A percentile compares a stretch with the other conserved stretches of the same genome.
Evolutionary conservation across 208 protist genomes (phyloP).

Genomic region (Histomonas meleagridis): DNA sequence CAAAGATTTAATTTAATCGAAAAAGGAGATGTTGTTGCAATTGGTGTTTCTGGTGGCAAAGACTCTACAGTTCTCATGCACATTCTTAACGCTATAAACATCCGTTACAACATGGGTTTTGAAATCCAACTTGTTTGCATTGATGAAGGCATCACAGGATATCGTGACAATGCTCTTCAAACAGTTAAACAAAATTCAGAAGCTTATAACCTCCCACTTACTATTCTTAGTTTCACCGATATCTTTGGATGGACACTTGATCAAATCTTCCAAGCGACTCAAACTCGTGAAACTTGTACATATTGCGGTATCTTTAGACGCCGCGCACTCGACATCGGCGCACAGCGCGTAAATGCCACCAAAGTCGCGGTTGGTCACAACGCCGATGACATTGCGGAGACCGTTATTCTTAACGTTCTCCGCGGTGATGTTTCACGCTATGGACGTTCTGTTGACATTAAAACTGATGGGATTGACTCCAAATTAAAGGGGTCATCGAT

Average conservation of each 20-base stretch:
- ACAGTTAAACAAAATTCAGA: conserved; percentile 40
- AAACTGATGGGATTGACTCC: conserved; percentile 35
- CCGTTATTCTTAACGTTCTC: conserved; percentile 52
- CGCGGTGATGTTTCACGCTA: conserved; percentile 41
- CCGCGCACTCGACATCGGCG: conserved; percentile 44
- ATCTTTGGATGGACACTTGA: conserved; percentile 51
- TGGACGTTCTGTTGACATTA: conserved; percentile 40
- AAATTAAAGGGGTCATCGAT: background rate
- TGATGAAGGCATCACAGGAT: conserved; percentile 56
- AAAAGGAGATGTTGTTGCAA: conserved; percentile 40
- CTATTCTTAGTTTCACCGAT: conserved; percentile 50
- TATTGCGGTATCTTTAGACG: conserved; percentile 54
- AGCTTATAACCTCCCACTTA: conserved; percentile 46
- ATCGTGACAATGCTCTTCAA: conserved; percentile 51
- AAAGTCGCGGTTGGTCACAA: conserved; percentile 54
- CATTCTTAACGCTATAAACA: conserved; percentile 45
- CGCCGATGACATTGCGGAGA: conserved; percentile 56
- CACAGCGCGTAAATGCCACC: conserved; percentile 39
- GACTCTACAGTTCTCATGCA: conserved; percentile 48
- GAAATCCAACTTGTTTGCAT: conserved; percentile 49
- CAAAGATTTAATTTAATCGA: conserved; percentile 41
- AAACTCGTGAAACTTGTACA: conserved; percentile 40
- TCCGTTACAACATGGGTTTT: conserved; percentile 37
- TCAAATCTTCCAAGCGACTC: conserved; percentile 35
- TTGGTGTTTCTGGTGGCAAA: conserved; percentile 54